phyloP scores from a whole-genome alignment of 2,329 filamentous ascomycete genomes.

The Colletotrichum sp. region DNA sequence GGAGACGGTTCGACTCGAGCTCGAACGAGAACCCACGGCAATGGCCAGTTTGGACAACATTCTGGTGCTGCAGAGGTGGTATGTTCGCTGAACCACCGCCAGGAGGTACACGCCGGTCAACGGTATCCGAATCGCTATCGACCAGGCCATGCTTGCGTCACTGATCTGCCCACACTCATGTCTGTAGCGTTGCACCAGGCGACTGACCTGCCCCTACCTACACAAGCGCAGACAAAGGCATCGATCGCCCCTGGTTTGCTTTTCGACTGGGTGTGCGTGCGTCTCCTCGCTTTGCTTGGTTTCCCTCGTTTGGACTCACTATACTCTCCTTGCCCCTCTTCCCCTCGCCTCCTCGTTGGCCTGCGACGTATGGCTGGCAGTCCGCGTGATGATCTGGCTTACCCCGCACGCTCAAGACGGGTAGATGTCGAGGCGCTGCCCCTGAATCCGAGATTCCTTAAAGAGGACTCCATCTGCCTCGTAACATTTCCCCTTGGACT shows the following conservation, averaged over 20 bases:
- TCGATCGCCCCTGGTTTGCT: background rate
- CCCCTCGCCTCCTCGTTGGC: background rate
- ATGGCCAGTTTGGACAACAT: background rate
- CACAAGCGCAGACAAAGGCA: background rate
- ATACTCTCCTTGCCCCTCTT: background rate
- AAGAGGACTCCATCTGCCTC: conserved; percentile 12
- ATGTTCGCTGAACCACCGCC: background rate
- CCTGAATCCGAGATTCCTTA: conserved; percentile 14
- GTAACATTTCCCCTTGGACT: background rate
- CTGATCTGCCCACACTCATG: conserved; percentile 9
- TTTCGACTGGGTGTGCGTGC: background rate
- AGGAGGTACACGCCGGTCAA: background rate
- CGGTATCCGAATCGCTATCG: background rate
- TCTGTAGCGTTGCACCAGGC: conserved; percentile 11
- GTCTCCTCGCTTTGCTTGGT: background rate
- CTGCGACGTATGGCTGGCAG: conserved; percentile 9
- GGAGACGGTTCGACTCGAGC: background rate
- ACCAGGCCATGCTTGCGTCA: conserved; percentile 16
- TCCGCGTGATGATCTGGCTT: conserved; percentile 23
- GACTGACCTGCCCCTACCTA: background rate
- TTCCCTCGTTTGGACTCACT: background rate
- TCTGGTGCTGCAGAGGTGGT: background rate
- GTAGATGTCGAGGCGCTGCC: conserved; percentile 8
- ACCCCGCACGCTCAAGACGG: conserved; percentile 22
- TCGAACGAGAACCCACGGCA: background rate